Conservation (phyloP, 169 alveolate genomes). For the Babesia bovis region DNA sequence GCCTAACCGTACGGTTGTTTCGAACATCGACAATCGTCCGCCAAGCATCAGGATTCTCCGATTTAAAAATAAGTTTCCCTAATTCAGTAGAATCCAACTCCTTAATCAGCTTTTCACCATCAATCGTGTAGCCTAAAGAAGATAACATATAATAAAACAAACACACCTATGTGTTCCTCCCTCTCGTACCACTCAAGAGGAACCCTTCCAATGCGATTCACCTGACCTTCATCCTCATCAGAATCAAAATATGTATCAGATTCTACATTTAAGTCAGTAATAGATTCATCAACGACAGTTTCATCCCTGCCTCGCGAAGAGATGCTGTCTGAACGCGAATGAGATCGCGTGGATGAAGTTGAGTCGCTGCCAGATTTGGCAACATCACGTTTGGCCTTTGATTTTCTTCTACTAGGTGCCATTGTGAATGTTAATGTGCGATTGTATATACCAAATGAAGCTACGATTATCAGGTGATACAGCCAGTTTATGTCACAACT, state of each 20-base stretch:
- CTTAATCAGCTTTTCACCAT: conserved; percentile 55
- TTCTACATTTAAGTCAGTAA: conserved; percentile 12
- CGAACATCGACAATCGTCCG: conserved; percentile 56
- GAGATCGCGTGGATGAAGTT: conserved; percentile 40
- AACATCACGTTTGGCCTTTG: neutral
- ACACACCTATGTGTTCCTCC: conserved; percentile 62
- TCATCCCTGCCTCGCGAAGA: neutral
- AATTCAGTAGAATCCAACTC: conserved; percentile 64
- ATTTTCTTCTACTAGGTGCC: conserved; percentile 5
- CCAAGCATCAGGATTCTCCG: conserved; percentile 69
- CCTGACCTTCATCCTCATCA: conserved; percentile 60
- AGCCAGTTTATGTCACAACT: too few species aligned
- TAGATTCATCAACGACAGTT: neutral
- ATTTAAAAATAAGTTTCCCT: conserved; percentile 54
- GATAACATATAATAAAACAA: neutral
- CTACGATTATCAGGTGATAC: too few species aligned
- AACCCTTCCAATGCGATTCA: conserved; percentile 59
- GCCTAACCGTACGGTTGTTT: conserved; percentile 50
- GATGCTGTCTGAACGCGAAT: conserved; percentile 12
- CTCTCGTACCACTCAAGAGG: conserved; percentile 61
- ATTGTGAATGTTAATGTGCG: conserved; percentile 2
- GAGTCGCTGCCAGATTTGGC: neutral
- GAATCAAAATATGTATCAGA: conserved; percentile 52
- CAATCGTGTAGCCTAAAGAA: conserved; percentile 58
- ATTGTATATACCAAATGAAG: too few species aligned